Base-by-base conservation (phyloP, 139 green algal genomes). In the Chlorella sp. region DNA sequence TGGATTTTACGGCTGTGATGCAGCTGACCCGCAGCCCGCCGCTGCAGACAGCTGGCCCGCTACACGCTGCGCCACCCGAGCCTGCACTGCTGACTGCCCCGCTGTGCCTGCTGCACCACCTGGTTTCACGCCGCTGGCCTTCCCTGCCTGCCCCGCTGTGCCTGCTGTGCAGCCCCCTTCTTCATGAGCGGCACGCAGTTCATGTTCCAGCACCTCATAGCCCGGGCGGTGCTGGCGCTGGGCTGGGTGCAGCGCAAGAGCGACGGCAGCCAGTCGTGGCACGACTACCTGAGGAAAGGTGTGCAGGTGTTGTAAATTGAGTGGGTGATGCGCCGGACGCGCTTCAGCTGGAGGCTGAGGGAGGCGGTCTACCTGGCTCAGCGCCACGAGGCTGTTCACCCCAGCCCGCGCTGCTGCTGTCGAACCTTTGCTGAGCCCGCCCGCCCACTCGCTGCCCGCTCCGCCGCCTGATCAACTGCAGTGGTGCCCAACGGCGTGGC, bases 401-500 rank as follows among this genome's bases (percentile, higher is more conserved):
- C n/a, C n/a, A n/a, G n/a, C n/a, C n/a, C n/a, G n/a, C n/a, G n/a
- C n/a, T n/a, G n/a, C n/a, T n/a, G n/a, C n/a, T n/a, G n/a, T n/a
- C n/a, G n/a, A n/a, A n/a, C n/a, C n/a, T n/a, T n/a, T n/a, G n/a
- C n/a, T n/a, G n/a, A n/a, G n/a, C n/a, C 36, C 34, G 5, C 0
- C 69, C 36, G 2, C 2, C n/a, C n/a, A n/a, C n/a, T n/a, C 36
- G 6, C 36, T 60, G 51, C 51, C 11, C 51, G 21, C 1, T 34
- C 28, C 26, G 28, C 63, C 39, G 47, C 64, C 23, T 28, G 28
- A 67, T 23, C 51, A 44, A 25, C 36, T 34, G 76, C 87, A 94
- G 94, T 98, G n/a, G 74, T 98, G 4, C 95, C 97, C 25, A 98
- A 98, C 83, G 95, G 95, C 67, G 55, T 95, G 3, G 92, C 90